phyloP scores from a whole-genome alignment of 1,139 yeast species.

The Protomyces inouyei region DNA sequence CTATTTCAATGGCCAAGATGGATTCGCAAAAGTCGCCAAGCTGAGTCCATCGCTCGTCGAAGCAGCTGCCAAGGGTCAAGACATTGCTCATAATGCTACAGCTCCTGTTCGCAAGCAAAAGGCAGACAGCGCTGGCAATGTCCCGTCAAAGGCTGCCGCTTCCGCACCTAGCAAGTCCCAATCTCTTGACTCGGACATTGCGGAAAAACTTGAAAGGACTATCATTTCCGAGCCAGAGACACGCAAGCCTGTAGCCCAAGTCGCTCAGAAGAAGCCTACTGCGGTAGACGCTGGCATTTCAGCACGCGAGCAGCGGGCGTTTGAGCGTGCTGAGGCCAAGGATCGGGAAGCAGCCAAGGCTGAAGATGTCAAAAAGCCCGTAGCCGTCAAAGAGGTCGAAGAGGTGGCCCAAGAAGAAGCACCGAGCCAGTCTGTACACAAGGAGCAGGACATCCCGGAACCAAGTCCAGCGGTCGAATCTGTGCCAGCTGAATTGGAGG shows the following conservation, averaged over 20 bases:
- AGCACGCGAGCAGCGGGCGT: not conserved
- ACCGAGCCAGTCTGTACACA: not conserved
- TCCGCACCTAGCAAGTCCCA: not conserved
- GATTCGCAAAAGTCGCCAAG: slow-evolving; percentile 6
- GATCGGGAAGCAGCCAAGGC: not conserved
- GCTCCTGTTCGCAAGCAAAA: not conserved
- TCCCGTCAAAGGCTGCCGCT: not conserved
- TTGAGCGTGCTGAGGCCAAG: not conserved
- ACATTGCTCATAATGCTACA: not conserved
- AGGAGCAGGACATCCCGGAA: not conserved
- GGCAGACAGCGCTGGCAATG: not conserved
- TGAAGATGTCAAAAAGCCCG: not conserved
- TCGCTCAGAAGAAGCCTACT: not conserved
- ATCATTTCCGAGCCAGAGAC: not conserved
- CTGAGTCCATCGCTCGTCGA: slow-evolving; percentile 11
- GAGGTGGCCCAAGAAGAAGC: not conserved
- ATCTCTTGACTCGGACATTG: not conserved
- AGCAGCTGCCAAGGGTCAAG: slow-evolving; percentile 5
- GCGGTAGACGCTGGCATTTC: not conserved
- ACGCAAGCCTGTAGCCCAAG: not conserved
- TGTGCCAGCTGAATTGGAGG: not conserved
- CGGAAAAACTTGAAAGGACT: not conserved
- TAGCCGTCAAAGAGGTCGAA: not conserved
- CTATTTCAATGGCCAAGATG: slow-evolving; percentile 3
- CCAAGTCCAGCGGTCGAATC: not conserved